Conservation (phyloP, 106 monocot genomes). For the Dendrobium huoshanense region DNA sequence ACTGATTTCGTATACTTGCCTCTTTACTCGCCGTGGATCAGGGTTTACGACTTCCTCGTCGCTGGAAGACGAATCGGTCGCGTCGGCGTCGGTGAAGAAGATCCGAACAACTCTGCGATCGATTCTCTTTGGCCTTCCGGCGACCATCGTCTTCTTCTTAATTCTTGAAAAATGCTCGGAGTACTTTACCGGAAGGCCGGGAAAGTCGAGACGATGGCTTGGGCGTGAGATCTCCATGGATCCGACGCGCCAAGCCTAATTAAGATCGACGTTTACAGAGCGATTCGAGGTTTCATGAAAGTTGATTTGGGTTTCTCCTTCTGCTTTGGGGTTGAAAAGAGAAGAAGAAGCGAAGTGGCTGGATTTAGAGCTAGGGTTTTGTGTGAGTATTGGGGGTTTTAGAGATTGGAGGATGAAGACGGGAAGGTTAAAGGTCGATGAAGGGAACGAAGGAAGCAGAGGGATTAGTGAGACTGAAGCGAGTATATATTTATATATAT, state of each 20-base stretch:
- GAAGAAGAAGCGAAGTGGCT: too few relatives aligned
- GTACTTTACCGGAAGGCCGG: background rate
- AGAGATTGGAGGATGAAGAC: too few relatives aligned
- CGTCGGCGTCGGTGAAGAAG: background rate
- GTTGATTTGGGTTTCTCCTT: background rate
- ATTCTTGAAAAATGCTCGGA: background rate
- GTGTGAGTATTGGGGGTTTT: too few relatives aligned
- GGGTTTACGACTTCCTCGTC: background rate
- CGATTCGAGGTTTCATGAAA: background rate
- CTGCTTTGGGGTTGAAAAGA: too few relatives aligned
- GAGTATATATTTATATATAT: too few relatives aligned
- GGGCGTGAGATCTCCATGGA: constrained; percentile 1
- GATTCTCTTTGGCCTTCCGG: background rate
- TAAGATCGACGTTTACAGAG: background rate
- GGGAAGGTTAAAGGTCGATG: too few relatives aligned
- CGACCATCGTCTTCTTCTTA: background rate
- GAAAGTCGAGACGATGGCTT: background rate
- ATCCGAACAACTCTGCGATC: background rate
- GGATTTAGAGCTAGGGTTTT: too few relatives aligned
- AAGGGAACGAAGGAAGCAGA: too few relatives aligned
- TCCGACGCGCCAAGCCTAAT: background rate
- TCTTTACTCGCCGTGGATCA: background rate
- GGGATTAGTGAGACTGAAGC: too few relatives aligned
- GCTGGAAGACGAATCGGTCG: background rate
- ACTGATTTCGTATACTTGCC: background rate